Percentiles rank a stretch among this genome's conserved stretches.
phyloP scores from a whole-genome alignment of 768 basidiomycete genomes.

The Auriscalpium vulgare region DNA sequence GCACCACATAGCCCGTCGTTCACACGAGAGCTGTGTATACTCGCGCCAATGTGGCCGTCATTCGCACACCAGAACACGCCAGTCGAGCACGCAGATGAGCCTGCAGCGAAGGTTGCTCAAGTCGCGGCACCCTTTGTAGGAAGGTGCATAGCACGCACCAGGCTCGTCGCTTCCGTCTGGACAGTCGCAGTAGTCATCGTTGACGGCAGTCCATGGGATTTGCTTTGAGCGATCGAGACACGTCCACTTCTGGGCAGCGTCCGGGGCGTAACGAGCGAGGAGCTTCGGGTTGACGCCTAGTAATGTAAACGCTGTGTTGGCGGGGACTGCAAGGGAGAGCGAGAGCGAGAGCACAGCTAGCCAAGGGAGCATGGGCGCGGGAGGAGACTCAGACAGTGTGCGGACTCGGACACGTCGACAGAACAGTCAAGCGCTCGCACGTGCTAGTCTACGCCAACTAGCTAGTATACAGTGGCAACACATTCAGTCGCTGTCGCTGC shows the following conservation, averaged over 20 bases:
- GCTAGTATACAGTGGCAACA: neutral
- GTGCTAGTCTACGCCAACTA: too few relatives aligned
- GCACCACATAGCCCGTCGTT: conserved; percentile 90
- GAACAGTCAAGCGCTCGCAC: too few relatives aligned
- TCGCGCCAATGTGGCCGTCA: conserved; percentile 77
- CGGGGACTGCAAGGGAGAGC: too few relatives aligned
- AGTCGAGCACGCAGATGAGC: conserved; percentile 78
- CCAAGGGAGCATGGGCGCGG: too few relatives aligned
- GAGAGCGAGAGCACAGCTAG: too few relatives aligned
- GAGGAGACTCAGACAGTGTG: too few relatives aligned
- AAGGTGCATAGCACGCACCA: conserved; percentile 37
- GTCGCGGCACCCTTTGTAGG: conserved; percentile 1
- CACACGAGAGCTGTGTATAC: conserved; percentile 74
- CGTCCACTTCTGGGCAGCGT: conserved; percentile 39
- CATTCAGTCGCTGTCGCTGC: conserved; percentile 40
- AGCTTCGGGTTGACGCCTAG: neutral
- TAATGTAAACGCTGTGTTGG: too few relatives aligned
- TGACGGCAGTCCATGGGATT: conserved; percentile 75
- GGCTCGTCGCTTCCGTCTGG: conserved; percentile 94
- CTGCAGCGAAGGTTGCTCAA: conserved; percentile 28
- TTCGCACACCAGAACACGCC: conserved; percentile 80
- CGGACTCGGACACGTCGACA: too few relatives aligned
- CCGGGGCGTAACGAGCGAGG: neutral
- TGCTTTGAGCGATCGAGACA: conserved; percentile 77
- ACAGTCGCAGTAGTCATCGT: conserved; percentile 95